These are phyloP conservation scores for Brassica balearica DNA, from an alignment of 441 rosid species.

Conservation along the genomic window DNA sequence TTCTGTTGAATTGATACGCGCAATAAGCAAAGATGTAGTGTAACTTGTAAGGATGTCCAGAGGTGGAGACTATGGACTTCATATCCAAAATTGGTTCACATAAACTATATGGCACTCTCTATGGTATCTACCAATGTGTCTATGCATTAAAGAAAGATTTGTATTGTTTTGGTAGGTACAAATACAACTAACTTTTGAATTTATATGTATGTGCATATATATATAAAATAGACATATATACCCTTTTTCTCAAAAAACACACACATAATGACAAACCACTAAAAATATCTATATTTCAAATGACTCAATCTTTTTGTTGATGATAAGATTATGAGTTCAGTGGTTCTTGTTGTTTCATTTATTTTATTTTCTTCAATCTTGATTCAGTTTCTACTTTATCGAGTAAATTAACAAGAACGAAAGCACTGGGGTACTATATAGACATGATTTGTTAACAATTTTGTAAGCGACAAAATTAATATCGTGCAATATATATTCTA, in stretches of 20 bases:
- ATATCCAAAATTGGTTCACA: not conserved
- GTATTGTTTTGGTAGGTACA: conserved; percentile 1
- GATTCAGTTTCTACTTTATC: not conserved
- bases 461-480: not conserved
- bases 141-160: not conserved
- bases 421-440: not conserved
- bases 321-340: not conserved
- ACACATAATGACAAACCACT: not conserved
- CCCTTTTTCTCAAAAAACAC: not conserved
- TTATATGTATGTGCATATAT: not conserved
- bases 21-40: not conserved
- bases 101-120: not conserved
- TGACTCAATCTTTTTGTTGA: not conserved
- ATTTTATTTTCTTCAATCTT: not conserved
- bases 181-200: not conserved
- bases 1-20: not conserved
- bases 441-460: not conserved
- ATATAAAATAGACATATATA: not conserved
- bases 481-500: not conserved
- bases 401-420: not conserved
- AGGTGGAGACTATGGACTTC: not conserved
- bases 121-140: conserved; percentile 5
- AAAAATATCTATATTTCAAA: not conserved
- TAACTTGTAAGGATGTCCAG: not conserved
- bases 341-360: not conserved